Evolutionary conservation across 176 grass and related monocot species (phyloP), one percentile per base, ranked within the genome.

Genomic region (Phoenix dactylifera): DNA sequence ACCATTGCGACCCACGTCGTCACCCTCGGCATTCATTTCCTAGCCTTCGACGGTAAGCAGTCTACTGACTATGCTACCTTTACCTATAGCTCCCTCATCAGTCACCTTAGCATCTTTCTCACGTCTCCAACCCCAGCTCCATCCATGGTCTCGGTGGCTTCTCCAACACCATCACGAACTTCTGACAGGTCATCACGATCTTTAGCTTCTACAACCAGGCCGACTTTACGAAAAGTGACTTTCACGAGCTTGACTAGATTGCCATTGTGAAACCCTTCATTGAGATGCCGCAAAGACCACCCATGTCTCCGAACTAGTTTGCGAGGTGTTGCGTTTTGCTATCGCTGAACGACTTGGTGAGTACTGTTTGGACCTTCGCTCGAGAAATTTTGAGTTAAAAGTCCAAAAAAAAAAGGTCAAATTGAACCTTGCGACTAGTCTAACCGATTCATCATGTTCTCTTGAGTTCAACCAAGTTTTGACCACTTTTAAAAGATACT

Each of bases 191-290:
- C 54, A 72, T 97, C 63, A 88, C 91, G 84, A 62, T 88, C 75
- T 97, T 84, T 6, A 78, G 81, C 22, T 97, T 87, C 50, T 97
- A 84, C 78, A 63, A 77, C 68, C 81, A 97, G 58, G 6, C 70
- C 15, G 84, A 97, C 62, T 68, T 75, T 39, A 81, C 81, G n/a
- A 77, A 63, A 80, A 87, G 84, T 18, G 84, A 97, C 55, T 97
- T 97, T 72, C 81, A 97, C 78, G 93, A 97, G 77, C 70, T 97
- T 54, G 93, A 97, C 26, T 87, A 97, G 78, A 68, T 91, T 55
- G 73, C 81, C 4, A 72, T 81, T 15, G 78, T 89, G 52, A 81
- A 65, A 63, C 81, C 93, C 50, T 97, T 97, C 60, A 70, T 74
- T 23, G 88, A 91, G 83, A 85, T 49, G 82, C 84, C 48, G 66